Conservation (phyloP, 148 eudicot species). For the Bassia scoparia region DNA sequence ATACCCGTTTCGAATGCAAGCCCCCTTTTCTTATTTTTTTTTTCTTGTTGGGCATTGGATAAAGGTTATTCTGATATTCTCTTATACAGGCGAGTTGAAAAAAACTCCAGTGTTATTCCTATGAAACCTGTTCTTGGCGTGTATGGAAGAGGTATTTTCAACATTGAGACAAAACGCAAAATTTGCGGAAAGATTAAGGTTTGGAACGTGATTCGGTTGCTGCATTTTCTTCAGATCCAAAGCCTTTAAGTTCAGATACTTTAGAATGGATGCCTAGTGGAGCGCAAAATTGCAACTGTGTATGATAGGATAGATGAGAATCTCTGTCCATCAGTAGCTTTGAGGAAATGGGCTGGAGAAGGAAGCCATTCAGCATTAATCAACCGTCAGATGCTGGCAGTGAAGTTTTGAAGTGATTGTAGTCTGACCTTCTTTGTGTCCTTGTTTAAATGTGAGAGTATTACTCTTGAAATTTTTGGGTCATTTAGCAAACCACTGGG, state of each 20-base stretch:
- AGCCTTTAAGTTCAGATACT: constrained; percentile 43
- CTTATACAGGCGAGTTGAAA: constrained; percentile 46
- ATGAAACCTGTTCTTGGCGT: constrained; percentile 67
- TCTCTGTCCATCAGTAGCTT: constrained; percentile 55
- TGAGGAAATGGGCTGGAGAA: constrained; percentile 91
- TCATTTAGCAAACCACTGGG: constrained; percentile 89
- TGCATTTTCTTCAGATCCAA: constrained; percentile 78
- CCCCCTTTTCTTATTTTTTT: background rate
- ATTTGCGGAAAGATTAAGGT: constrained; percentile 64
- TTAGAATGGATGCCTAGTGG: constrained; percentile 96
- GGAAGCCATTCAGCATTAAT: constrained; percentile 73
- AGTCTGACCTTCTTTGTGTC: constrained; percentile 69
- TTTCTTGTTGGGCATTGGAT: background rate
- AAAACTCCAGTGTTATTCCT: constrained; percentile 25
- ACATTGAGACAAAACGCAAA: constrained; percentile 55
- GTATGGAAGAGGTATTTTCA: constrained; percentile 90
- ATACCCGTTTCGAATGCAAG: too few species aligned
- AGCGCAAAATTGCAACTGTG: constrained; percentile 75
- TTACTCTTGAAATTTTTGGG: constrained; percentile 77
- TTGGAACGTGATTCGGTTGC: constrained; percentile 83
- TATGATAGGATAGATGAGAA: constrained; percentile 50
- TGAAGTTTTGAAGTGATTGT: constrained; percentile 69
- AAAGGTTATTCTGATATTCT: constrained; percentile 10
- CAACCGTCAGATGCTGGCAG: constrained; percentile 45
- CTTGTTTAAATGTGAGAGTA: constrained; percentile 59